These are phyloP conservation scores for Nothophytophthora sp. DNA, from an alignment of 352 stramenopile species.

Conservation along the genomic window DNA sequence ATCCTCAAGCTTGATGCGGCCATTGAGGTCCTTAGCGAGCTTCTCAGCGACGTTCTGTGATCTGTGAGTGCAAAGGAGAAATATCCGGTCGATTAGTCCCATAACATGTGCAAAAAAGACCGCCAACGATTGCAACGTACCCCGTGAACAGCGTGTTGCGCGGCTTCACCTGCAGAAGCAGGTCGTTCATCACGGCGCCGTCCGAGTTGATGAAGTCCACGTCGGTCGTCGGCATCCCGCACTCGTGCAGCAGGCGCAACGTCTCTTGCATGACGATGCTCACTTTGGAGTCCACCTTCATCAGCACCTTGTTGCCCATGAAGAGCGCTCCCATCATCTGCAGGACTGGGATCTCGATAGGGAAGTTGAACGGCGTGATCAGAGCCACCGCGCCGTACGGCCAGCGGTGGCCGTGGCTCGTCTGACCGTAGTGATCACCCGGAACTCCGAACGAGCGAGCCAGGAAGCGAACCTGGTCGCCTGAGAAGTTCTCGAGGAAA, in stretches of 20 bases:
- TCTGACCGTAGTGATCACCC: constrained; percentile 96
- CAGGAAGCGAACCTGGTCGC: constrained; percentile 97
- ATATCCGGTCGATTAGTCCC: too few relatives aligned
- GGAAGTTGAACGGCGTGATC: constrained; percentile 99
- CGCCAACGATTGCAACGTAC: constrained; percentile 21
- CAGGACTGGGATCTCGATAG: constrained; percentile 98
- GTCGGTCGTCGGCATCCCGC: constrained; percentile 94
- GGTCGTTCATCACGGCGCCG: constrained; percentile 93
- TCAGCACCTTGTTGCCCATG: constrained; percentile 98
- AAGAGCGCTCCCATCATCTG: constrained; percentile 98
- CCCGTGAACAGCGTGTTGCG: constrained; percentile 98
- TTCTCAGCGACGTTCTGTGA: constrained; percentile 93
- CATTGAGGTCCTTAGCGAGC: constrained; percentile 90
- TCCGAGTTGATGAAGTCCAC: constrained; percentile 98
- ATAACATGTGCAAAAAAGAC: too few relatives aligned
- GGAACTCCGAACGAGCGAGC: constrained; percentile 95
- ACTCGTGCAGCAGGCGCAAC: constrained; percentile 94
- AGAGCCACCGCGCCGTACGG: constrained; percentile 96
- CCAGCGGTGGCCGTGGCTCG: constrained; percentile 95
- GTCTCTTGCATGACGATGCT: constrained; percentile 98
- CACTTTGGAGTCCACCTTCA: constrained; percentile 96
- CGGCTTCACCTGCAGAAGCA: constrained; percentile 94
- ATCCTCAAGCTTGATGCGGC: constrained; percentile 96
- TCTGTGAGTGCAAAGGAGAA: constrained; percentile 23
- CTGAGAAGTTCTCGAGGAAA: constrained; percentile 98